phyloP scores from a whole-genome alignment of 1,139 yeast genomes.

The Geotrichum phurueaensis region DNA sequence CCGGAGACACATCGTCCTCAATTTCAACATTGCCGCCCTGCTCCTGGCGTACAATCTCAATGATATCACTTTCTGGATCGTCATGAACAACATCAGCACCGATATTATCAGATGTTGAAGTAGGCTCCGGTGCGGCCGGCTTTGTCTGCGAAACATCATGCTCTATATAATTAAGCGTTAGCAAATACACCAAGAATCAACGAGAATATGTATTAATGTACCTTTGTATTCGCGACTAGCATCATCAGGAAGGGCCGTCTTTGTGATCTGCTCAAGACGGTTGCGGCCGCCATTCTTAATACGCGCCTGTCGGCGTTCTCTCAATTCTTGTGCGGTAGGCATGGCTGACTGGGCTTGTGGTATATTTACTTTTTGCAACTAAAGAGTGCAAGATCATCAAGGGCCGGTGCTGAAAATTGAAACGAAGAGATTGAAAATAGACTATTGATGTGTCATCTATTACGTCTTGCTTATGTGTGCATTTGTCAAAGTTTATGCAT shows the following conservation, averaged over 20 bases:
- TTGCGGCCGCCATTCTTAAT: conserved; percentile 34
- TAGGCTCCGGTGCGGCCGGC: not conserved
- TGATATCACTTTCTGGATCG: conserved; percentile 14
- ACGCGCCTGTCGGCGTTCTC: conserved; percentile 37
- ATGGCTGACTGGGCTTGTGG: not conserved
- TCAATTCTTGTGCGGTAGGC: conserved; percentile 27
- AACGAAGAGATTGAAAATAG: not conserved
- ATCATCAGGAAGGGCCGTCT: conserved; percentile 13
- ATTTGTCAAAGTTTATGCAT: not conserved
- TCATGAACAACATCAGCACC: not conserved
- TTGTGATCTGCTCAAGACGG: conserved; percentile 37
- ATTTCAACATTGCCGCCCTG: not conserved
- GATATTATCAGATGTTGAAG: not conserved
- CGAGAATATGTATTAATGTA: not conserved
- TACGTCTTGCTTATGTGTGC: not conserved
- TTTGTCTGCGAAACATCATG: not conserved
- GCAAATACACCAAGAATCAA: not conserved
- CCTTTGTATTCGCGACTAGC: conserved; percentile 10
- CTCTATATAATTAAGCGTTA: not conserved
- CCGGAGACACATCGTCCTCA: conserved; percentile 16
- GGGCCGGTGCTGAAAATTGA: not conserved
- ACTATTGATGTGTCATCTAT: not conserved
- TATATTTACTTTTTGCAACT: not conserved
- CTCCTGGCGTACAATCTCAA: conserved; percentile 9
- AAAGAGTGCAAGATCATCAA: not conserved